Base-by-base conservation (phyloP, 768 basidiomycete species). In the Stropharia rugosoannulata region DNA sequence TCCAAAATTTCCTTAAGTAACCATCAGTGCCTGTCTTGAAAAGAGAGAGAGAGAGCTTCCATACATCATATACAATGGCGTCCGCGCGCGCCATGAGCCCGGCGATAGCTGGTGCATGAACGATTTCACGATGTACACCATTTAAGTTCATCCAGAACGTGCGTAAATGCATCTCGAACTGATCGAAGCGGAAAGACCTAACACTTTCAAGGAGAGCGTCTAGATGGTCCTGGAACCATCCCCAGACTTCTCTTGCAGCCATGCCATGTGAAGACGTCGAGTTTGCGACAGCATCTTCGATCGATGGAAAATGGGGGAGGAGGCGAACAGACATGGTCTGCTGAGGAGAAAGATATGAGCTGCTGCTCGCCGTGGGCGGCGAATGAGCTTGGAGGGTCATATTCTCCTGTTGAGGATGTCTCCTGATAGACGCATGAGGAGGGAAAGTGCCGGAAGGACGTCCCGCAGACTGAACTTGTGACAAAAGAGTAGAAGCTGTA, bases 191-290 rank as follows among this genome's bases (percentile, higher is more conserved):
- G 75, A 87, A 89, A 15, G 82, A 75, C 52, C 89, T 77, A 41
- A 93, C 83, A 62, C 83, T 87, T 61, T 93, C 90, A 32, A 94
- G 73, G 45, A 95, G 78, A 0, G 86, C 76, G 70, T 95, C 92
- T 58, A 94, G 78, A 75, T 96, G 94, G 55, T 93, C 89, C 69
- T 90, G 88, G 78, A 96, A 96, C 87, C 90, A 92, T 29, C 78
- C 81, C 94, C 94, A 96, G 5, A 93, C 89, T 69, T 92, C 90
- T 61, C 89, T 83, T 27, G 90, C 93, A 57, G 87, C 86, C 18
- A 91, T 80, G 52, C 85, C 82, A 62, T 93, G 87, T 27, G 89
- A 77, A 44, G 90, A 83, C n/a, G 86, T 82, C 10, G 88, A 87
- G 64, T 77, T 86, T 25, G 82, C 77, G 38, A 93, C 81, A 18